These are phyloP conservation scores for Phytophthora hybrid DNA, from an alignment of 352 stramenopile genomes.

Conservation along the genomic window DNA sequence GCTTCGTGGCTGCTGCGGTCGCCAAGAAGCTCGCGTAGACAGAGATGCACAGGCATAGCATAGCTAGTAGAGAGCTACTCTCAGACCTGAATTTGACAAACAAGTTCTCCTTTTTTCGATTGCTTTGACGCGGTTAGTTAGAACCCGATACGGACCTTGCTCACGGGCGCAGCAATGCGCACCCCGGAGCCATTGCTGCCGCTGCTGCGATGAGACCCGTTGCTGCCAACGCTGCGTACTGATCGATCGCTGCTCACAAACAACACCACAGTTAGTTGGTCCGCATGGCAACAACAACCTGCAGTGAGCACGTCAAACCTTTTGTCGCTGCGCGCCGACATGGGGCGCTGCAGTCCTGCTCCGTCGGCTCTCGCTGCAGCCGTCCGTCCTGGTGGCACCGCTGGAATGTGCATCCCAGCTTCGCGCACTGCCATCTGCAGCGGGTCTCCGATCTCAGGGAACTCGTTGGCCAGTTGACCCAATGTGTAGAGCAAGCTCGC, in stretches of 20 bases:
- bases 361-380: constrained; percentile 55
- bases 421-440: constrained; percentile 78
- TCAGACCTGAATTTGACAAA: constrained; percentile 17
- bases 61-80: neutral
- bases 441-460: constrained; percentile 92
- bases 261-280: constrained; percentile 19
- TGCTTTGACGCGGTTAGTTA: constrained; percentile 39
- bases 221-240: constrained; percentile 61
- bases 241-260: constrained; percentile 52
- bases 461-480: constrained; percentile 93
- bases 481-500: constrained; percentile 92
- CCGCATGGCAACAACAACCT: constrained; percentile 8
- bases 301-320: constrained; percentile 48
- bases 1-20: constrained; percentile 52
- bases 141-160: constrained; percentile 69
- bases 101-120: constrained; percentile 16
- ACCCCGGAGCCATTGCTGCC: constrained; percentile 54
- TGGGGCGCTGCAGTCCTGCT: constrained; percentile 52
- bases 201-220: constrained; percentile 56
- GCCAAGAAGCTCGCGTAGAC: constrained; percentile 69
- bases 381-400: constrained; percentile 72
- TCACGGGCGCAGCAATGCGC: constrained; percentile 70
- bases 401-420: constrained; percentile 81
- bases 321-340: constrained; percentile 76
- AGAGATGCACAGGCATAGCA: constrained; percentile 12